Conservation (phyloP, 73 alveolate species). For the Stentor coeruleus region DNA sequence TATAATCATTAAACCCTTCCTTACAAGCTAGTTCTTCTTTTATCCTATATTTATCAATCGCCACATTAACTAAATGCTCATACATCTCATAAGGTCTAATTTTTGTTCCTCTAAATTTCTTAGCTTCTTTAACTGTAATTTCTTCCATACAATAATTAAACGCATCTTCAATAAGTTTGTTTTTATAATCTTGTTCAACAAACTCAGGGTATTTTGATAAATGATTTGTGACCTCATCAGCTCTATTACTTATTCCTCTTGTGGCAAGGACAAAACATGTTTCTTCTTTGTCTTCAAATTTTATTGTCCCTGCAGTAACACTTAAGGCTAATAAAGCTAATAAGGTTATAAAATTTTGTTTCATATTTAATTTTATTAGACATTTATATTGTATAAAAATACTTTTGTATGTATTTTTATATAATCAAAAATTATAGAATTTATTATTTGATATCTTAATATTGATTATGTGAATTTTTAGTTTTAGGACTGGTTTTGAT, state of each 20-base stretch:
- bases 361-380: no score
- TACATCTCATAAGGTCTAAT: not conserved
- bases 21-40: not conserved
- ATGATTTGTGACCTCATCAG: not conserved
- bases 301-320: no score
- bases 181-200: not conserved
- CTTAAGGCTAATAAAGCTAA: not conserved
- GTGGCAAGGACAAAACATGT: not conserved
- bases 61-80: not conserved
- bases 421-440: not conserved
- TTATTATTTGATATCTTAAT: not conserved
- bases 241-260: not conserved
- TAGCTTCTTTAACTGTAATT: not conserved
- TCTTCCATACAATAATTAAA: not conserved
- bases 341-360: not conserved
- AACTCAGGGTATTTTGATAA: not conserved
- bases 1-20: not conserved
- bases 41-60: not conserved
- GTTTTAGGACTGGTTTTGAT: not conserved
- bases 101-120: not conserved
- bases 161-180: not conserved
- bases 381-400: no score
- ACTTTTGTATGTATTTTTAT: not conserved
- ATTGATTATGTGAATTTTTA: no score
- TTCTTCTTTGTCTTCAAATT: not conserved